These are phyloP conservation scores for Didymella lethalis DNA, from an alignment of 2,329 filamentous ascomycete genomes.

Conservation along the genomic window DNA sequence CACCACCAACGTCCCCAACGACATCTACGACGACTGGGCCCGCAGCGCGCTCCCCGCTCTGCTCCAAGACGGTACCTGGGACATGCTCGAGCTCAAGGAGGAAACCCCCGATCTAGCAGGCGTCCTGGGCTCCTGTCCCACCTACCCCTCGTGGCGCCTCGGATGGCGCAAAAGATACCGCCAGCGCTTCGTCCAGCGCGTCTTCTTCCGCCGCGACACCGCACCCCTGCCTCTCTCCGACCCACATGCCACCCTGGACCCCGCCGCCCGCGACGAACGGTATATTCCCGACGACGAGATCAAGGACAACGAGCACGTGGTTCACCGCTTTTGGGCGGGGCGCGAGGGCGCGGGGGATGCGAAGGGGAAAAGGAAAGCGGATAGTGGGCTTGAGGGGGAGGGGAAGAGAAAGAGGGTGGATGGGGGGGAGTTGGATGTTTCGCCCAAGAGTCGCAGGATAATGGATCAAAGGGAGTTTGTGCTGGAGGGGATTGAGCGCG, in stretches of 20 bases:
- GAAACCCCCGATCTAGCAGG: constrained; percentile 22
- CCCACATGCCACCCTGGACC: constrained; percentile 13
- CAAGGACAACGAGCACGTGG: constrained; percentile 8
- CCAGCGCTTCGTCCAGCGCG: constrained; percentile 43
- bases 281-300: constrained; percentile 38
- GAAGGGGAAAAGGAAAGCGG: constrained; percentile 2
- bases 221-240: constrained; percentile 26
- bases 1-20: constrained; percentile 40
- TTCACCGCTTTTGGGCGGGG: constrained; percentile 41
- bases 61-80: constrained; percentile 40
- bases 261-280: constrained; percentile 34
- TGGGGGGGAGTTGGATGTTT: not conserved
- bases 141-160: constrained; percentile 29
- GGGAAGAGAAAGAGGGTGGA: not conserved
- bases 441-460: not conserved
- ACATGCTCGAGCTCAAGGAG: constrained; percentile 44
- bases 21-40: constrained; percentile 48
- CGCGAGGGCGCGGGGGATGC: no score
- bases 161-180: constrained; percentile 27
- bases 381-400: not conserved
- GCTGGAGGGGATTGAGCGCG: not conserved
- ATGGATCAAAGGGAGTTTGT: not conserved
- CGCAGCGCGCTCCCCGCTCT: constrained; percentile 31
- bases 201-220: constrained; percentile 44
- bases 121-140: constrained; percentile 28